These are phyloP conservation scores for Verbena officinalis DNA, from an alignment of 257 asterid genomes.

Conservation along the genomic window DNA sequence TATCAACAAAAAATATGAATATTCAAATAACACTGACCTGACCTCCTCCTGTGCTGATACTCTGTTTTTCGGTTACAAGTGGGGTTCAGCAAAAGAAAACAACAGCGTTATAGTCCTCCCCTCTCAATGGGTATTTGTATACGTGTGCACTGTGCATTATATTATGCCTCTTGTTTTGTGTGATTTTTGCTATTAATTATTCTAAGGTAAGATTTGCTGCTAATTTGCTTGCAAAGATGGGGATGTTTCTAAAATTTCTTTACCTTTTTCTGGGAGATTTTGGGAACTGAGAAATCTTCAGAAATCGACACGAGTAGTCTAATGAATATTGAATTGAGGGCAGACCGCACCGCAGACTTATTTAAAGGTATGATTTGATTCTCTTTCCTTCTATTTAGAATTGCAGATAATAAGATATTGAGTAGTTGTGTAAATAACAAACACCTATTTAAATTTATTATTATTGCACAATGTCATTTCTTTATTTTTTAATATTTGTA, in stretches of 20 bases:
- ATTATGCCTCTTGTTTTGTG: not conserved
- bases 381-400: not conserved
- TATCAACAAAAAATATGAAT: constrained; percentile 17
- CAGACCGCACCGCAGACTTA: too few relatives aligned
- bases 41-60: constrained; percentile 36
- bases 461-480: too few relatives aligned
- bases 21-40: constrained; percentile 32
- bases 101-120: constrained; percentile 33
- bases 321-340: not conserved
- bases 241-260: not conserved
- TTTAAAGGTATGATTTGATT: not conserved
- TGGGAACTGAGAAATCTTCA: constrained; percentile 41
- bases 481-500: too few relatives aligned
- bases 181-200: constrained; percentile 13
- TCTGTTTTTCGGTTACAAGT: constrained; percentile 42
- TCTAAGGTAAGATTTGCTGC: constrained; percentile 9
- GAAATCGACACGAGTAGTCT: constrained; percentile 34
- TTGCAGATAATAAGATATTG: too few relatives aligned
- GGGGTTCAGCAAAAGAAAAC: constrained; percentile 39
- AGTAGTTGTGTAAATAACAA: too few relatives aligned
- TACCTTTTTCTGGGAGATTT: constrained; percentile 12
- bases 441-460: too few relatives aligned
- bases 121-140: constrained; percentile 22
- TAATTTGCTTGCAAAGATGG: constrained; percentile 18
- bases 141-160: constrained; percentile 31